Base-by-base conservation (phyloP, 208 protist genomes). In the Leishmania braziliensis region DNA sequence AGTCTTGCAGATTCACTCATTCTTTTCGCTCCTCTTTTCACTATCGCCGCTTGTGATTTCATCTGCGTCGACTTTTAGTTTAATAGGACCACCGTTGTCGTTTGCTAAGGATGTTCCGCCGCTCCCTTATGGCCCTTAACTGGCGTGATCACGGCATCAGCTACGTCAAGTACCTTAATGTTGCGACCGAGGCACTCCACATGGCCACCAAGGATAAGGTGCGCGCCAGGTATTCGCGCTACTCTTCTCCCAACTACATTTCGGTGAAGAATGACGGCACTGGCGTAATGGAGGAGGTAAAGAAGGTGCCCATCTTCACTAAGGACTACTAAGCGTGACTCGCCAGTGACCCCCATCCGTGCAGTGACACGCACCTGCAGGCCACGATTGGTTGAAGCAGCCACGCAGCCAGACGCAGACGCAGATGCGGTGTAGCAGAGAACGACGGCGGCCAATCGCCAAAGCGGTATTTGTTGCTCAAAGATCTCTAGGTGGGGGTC, bases 121-220 rank as follows among this genome's bases (percentile, higher is more conserved):
- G 92, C 78, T 88, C 91, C 66, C 72, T 74, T 51, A 39, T 75
- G 43, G 51, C 87, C 69, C 82, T 95, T 71, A 95, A 82, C 82
- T 98, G 95, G 95, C 88, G 95, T 70, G 92, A 96, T 76, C 92
- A 97, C 78, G 95, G 95, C 68, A 95, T 98, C 83, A 96, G 90
- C 79, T 98, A 98, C 87, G 73, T 98, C 62, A 95, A 96, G 84
- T 98, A 98, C 84, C 90, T 98, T 5, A 98, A 98, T 79, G 91
- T 98, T 10, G 89, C 90, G 87, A 97, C 93, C 9, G 93, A 96
- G 81, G 85, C 95, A 16, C 88, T 98, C 54, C 95, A 97, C 87
- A 95, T 90, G 87, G 75, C 91, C 10, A 82, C 92, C 20, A 96
- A 90, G 73, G 90, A 93, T 12, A 91, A 89, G 81, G 72, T 75